Percentiles rank a stretch among this genome's conserved stretches.
Conservation (phyloP, 2,329 filamentous ascomycete genomes). For the Fusarium aywerte region DNA sequence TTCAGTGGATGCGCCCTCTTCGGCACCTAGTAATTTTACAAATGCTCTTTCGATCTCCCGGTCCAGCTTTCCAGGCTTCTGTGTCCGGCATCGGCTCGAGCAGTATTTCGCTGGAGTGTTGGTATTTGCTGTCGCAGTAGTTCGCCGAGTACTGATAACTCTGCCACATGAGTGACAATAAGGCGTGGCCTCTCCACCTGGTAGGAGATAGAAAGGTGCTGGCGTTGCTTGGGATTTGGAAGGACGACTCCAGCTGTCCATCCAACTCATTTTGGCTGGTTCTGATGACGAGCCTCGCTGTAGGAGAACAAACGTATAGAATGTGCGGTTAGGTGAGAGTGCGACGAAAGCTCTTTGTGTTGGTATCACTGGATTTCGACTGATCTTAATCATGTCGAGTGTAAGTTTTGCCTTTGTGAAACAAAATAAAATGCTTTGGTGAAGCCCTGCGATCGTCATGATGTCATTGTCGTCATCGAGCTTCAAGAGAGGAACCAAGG, state of each 20-base stretch:
- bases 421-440: not conserved
- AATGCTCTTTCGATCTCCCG: slow-evolving; percentile 64
- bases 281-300: not conserved
- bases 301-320: not conserved
- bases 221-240: slow-evolving; percentile 57
- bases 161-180: slow-evolving; percentile 69
- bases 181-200: slow-evolving; percentile 58
- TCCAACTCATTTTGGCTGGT: slow-evolving; percentile 53
- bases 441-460: not conserved
- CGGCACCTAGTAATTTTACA: slow-evolving; percentile 48
- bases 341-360: fast-evolving
- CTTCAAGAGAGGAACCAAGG: too few relatives aligned
- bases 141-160: slow-evolving; percentile 57
- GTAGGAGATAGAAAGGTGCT: slow-evolving; percentile 64
- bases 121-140: slow-evolving; percentile 43
- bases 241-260: slow-evolving; percentile 56
- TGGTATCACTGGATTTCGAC: fast-evolving
- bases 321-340: fast-evolving
- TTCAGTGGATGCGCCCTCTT: not conserved
- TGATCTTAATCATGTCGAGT: slow-evolving; percentile 1
- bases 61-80: slow-evolving; percentile 62
- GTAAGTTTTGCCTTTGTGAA: not conserved
- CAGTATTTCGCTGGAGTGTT: slow-evolving; percentile 61
- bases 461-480: slow-evolving; percentile 39
- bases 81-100: slow-evolving; percentile 63